Percentiles rank a stretch among this genome's conserved stretches.
Conservation (phyloP, 495 filamentous ascomycete genomes). For the Podospora conica region DNA sequence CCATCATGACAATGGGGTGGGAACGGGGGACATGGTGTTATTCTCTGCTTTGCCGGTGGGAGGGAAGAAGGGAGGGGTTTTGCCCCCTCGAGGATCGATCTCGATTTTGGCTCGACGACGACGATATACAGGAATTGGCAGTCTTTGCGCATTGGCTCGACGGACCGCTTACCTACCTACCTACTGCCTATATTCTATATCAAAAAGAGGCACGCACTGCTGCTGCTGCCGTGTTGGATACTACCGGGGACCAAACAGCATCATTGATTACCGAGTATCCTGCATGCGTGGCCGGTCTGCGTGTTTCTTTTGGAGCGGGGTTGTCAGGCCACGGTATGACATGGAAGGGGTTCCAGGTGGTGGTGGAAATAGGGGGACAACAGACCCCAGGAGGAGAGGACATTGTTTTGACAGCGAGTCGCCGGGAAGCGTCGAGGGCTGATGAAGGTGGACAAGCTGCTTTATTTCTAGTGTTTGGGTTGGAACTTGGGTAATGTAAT, state of each 20-base stretch:
- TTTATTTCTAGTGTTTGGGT: not conserved
- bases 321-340: not conserved
- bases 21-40: constrained; percentile 10
- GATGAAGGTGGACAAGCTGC: no score
- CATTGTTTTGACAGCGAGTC: not conserved
- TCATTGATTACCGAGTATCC: not conserved
- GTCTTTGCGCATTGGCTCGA: not conserved
- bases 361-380: no score
- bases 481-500: not conserved
- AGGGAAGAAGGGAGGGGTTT: not conserved
- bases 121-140: not conserved
- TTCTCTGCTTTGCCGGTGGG: not conserved
- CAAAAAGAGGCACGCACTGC: not conserved
- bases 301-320: not conserved
- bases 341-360: no score
- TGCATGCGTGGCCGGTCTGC: not conserved
- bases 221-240: not conserved
- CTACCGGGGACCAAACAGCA: not conserved
- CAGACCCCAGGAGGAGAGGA: not conserved
- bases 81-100: not conserved
- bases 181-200: no score
- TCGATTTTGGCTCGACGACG: not conserved
- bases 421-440: no score
- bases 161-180: not conserved
- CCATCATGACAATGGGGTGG: constrained; percentile 2